Conservation (phyloP, 371 early-diverging fungal species). For the Circinella minor region DNA sequence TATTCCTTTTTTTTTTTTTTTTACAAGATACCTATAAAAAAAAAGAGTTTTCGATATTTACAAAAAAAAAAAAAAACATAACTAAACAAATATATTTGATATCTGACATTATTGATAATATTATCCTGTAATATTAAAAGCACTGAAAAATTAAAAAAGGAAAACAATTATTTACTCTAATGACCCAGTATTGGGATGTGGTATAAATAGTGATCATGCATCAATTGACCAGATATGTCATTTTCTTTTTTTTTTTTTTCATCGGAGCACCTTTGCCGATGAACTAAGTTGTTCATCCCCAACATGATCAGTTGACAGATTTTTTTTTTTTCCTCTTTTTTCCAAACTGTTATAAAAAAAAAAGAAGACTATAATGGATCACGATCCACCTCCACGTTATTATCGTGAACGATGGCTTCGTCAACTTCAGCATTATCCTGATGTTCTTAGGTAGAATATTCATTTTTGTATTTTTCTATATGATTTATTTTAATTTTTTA, state of each 20-base stretch:
- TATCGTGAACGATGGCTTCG: slow-evolving; percentile 7
- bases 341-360: too few relatives aligned
- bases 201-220: neutral
- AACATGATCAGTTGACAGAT: neutral
- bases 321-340: neutral
- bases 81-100: too few relatives aligned
- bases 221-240: neutral
- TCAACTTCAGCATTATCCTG: slow-evolving; percentile 8
- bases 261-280: neutral
- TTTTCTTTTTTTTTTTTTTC: neutral
- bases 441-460: slow-evolving; percentile 1
- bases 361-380: neutral
- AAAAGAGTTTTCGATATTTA: too few relatives aligned
- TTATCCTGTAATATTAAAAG: too few relatives aligned
- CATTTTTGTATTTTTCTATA: too few relatives aligned
- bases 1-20: neutral
- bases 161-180: too few relatives aligned
- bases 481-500: too few relatives aligned
- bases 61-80: too few relatives aligned
- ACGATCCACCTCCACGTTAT: slow-evolving; percentile 11
- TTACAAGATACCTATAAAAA: too few relatives aligned
- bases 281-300: neutral
- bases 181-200: too few relatives aligned
- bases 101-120: too few relatives aligned
- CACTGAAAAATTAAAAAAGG: too few relatives aligned